Evolutionary conservation across 176 grass and related monocot genomes (phyloP), one percentile per base, ranked within the genome.

Genomic region (Juncus effusus): DNA sequence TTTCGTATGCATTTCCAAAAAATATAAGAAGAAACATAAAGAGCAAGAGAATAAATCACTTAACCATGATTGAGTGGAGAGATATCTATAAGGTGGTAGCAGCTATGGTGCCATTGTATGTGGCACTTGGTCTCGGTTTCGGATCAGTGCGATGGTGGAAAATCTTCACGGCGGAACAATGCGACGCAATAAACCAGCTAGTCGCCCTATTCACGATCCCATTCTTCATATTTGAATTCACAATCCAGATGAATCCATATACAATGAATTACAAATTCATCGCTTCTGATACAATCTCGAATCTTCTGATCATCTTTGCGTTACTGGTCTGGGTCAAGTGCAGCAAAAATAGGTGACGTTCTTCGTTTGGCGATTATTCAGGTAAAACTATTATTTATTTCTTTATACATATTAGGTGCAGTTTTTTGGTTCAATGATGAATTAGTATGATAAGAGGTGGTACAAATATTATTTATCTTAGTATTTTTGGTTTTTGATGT

Each of bases 221-320:
- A 60, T 97, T 92, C 82, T 91, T 97, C 82, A 67, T 74, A 78
- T 96, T 91, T 69, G 85, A 89, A 56, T 96, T 96, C 85, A 84
- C 85, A 8, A 1, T 74, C 51, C 82, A 86, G 72, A 68, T 77
- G 59, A 61, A 96, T 67, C 88, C 93, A 36, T 91, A 75, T 77
- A 59, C 85, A 11, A 82, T 91, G 70, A 89, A 74, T 69, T 84
- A 77, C 74, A 67, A 80, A 61, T 73, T 89, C 51, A 59, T 97
- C 6, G 82, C 82, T 35, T 82, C 87, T 9, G 88, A 97, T 65
- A 85, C 73, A n/a, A 36, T 92, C 6, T 54, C 93, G 56, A 97
- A 97, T 74, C 49, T 86, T 49, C 37, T 77, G 52, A 70, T 80
- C 47, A 70, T 61, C 19, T 28, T 81, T 7, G 59, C 38, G 0